These are phyloP conservation scores for Colletotrichum cereale DNA, from an alignment of 2,329 filamentous ascomycete species.

Conservation along the genomic window DNA sequence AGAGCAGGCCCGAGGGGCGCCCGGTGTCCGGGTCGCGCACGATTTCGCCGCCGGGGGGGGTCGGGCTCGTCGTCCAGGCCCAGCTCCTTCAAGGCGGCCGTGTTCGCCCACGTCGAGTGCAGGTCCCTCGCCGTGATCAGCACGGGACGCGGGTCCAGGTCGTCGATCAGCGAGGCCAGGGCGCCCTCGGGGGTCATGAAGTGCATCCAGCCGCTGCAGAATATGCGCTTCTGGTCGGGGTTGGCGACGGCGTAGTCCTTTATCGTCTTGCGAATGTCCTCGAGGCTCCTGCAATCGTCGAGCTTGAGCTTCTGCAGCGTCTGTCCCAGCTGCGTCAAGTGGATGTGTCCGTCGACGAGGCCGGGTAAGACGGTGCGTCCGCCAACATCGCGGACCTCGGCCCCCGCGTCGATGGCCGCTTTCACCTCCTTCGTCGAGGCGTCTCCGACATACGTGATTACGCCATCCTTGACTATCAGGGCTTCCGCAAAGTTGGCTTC, in stretches of 20 bases:
- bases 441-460: constrained; percentile 51
- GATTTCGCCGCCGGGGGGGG: constrained; percentile 59
- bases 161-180: constrained; percentile 63
- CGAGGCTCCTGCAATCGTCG: constrained; percentile 58
- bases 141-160: constrained; percentile 63
- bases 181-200: constrained; percentile 65
- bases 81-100: constrained; percentile 63
- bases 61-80: constrained; percentile 59
- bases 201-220: constrained; percentile 69
- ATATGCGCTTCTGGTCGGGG: constrained; percentile 58
- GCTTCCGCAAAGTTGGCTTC: constrained; percentile 48
- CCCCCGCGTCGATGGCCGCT: constrained; percentile 44
- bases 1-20: constrained; percentile 62
- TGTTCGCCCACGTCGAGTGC: constrained; percentile 69
- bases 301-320: constrained; percentile 65
- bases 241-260: constrained; percentile 58
- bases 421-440: constrained; percentile 42
- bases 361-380: constrained; percentile 62
- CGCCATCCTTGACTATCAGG: constrained; percentile 51
- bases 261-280: constrained; percentile 63
- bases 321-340: constrained; percentile 67
- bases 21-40: constrained; percentile 59
- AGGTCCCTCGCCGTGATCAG: constrained; percentile 69
- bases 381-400: constrained; percentile 43
- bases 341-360: constrained; percentile 70